Evolutionary conservation across 2,329 filamentous ascomycete species (phyloP).

Genomic region (Westerdykella sp.): DNA sequence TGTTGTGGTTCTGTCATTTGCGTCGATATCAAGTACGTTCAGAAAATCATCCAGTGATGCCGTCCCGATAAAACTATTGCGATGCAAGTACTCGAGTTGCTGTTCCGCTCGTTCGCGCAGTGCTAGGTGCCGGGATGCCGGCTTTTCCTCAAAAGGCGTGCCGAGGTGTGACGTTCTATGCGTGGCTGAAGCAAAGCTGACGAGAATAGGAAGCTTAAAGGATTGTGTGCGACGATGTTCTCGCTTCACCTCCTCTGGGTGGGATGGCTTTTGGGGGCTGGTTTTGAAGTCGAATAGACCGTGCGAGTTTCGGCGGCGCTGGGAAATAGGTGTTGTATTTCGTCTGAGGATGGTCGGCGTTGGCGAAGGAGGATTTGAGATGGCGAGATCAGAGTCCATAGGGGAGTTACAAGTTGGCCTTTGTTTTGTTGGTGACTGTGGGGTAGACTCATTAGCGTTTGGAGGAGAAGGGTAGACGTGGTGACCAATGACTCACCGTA

Average conservation of each 20-base stretch:
- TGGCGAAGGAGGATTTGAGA: too few species aligned
- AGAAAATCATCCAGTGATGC: slow-evolving; percentile 28
- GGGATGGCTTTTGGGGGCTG: background rate
- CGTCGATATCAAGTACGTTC: slow-evolving; percentile 18
- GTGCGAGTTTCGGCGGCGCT: background rate
- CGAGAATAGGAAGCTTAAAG: slow-evolving; percentile 3
- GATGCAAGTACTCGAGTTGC: slow-evolving; percentile 29
- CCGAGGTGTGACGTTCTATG: background rate
- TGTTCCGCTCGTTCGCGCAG: slow-evolving; percentile 9
- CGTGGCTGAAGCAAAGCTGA: background rate
- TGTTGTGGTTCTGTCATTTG: slow-evolving; percentile 7
- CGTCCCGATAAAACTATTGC: slow-evolving; percentile 30
- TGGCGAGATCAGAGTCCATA: too few species aligned
- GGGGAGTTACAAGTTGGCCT: too few species aligned
- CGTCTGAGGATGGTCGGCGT: background rate
- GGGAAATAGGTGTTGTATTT: background rate
- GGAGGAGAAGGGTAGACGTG: too few species aligned
- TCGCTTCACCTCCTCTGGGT: background rate
- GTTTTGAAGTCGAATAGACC: slow-evolving; percentile 1
- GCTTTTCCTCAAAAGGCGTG: background rate
- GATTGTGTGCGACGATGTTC: slow-evolving; percentile 2
- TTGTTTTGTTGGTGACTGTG: too few species aligned
- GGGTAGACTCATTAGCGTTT: too few species aligned
- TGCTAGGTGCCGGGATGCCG: too few species aligned
- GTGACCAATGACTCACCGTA: too few species aligned